These are phyloP conservation scores for Elaeis guineensis DNA, from an alignment of 176 grass and related monocot genomes.

Conservation along the genomic window DNA sequence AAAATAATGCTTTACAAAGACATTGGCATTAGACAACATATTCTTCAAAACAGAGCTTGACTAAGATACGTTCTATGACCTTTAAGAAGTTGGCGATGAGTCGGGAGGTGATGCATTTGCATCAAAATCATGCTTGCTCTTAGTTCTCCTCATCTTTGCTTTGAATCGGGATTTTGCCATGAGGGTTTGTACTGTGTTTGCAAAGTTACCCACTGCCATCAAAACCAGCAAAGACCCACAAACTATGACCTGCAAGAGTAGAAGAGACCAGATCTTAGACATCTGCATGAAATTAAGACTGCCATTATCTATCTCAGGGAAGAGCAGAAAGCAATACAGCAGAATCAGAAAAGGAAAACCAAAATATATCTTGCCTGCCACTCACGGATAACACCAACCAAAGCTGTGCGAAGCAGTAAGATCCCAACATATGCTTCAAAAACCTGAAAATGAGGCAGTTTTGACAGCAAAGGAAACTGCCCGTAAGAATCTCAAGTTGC, in stretches of 20 bases:
- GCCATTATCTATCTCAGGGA: conserved; percentile 14
- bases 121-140: conserved; percentile 14
- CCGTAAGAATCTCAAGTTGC: neutral
- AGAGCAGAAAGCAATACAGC: neutral
- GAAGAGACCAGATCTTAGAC: neutral
- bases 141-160: conserved; percentile 21
- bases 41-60: too few species aligned
- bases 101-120: too few species aligned
- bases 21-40: too few species aligned
- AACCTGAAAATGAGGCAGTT: conserved; percentile 38
- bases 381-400: conserved; percentile 47
- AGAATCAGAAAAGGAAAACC: neutral
- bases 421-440: conserved; percentile 86
- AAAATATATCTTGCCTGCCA: conserved; percentile 73
- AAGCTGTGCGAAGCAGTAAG: conserved; percentile 73
- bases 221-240: conserved; percentile 22
- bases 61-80: too few species aligned
- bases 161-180: conserved; percentile 21
- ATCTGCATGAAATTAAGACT: too few species aligned
- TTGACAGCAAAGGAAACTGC: neutral
- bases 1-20: too few species aligned
- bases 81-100: too few species aligned
- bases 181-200: conserved; percentile 20
- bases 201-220: conserved; percentile 27
- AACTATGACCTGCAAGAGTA: conserved; percentile 13